Percentiles rank a stretch among this genome's conserved stretches.
Evolutionary conservation across 345 rosid genomes (phyloP).

Genomic region (Acer saccharum): DNA sequence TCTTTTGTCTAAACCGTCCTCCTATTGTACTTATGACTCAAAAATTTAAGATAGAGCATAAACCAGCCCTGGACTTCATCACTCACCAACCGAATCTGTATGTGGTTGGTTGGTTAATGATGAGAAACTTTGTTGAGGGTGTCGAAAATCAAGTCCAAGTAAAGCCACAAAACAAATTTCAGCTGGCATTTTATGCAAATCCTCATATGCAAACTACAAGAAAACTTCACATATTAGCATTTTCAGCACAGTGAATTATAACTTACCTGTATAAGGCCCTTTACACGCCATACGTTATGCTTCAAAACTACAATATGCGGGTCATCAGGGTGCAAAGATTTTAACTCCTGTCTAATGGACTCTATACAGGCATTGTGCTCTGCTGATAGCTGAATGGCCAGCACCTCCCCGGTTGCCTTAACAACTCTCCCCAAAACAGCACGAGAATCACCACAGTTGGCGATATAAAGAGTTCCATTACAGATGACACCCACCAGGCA

Average conservation of each 20-base stretch:
- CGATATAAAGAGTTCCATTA: slow-evolving; percentile 69
- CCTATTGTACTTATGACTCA: not conserved
- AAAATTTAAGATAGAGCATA: not conserved
- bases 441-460: slow-evolving; percentile 83
- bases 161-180: not conserved
- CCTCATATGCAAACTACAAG: not conserved
- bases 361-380: slow-evolving; percentile 79
- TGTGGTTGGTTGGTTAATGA: not conserved
- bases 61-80: not conserved
- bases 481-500: slow-evolving; percentile 79
- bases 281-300: slow-evolving; percentile 90
- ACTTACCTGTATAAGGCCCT: slow-evolving; percentile 84
- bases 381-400: slow-evolving; percentile 72
- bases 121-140: not conserved
- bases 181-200: not conserved
- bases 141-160: not conserved
- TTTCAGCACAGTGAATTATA: not conserved
- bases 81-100: not conserved
- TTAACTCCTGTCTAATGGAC: slow-evolving; percentile 74
- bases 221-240: not conserved
- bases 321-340: slow-evolving; percentile 79
- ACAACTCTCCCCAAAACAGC: slow-evolving; percentile 76
- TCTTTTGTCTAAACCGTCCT: slow-evolving; percentile 1
- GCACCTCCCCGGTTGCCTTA: slow-evolving; percentile 72
- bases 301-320: slow-evolving; percentile 68